Conservation (phyloP, 352 stramenopile species). For the Pythium brassicae region DNA sequence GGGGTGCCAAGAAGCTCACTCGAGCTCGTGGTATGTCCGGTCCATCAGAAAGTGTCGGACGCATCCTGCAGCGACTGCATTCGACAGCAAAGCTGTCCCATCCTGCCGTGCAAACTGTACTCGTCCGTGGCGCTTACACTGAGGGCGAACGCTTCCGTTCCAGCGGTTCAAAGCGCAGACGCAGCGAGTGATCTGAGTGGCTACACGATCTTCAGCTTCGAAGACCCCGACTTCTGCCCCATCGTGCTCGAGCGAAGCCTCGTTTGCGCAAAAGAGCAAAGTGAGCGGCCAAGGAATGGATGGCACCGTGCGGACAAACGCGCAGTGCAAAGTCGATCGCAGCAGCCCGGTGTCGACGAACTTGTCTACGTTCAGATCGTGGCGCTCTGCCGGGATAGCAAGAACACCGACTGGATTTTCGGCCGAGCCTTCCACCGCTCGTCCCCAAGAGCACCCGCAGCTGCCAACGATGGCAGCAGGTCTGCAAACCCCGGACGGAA, state of each 20-base stretch:
- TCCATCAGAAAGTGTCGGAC: constrained; percentile 13
- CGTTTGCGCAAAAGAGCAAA: not conserved
- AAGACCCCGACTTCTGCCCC: constrained; percentile 13
- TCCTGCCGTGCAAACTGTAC: constrained; percentile 18
- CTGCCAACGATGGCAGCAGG: not conserved
- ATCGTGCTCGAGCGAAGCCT: constrained; percentile 3
- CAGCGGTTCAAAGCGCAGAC: not conserved
- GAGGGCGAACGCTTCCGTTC: too few relatives aligned
- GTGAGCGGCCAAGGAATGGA: not conserved
- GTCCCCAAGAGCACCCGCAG: constrained; percentile 9
- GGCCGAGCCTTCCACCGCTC: constrained; percentile 6
- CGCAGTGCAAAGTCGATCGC: not conserved
- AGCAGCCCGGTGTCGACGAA: not conserved
- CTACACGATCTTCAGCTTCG: constrained; percentile 17
- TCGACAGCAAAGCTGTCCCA: constrained; percentile 20
- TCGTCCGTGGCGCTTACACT: constrained; percentile 7
- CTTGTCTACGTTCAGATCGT: constrained; percentile 8
- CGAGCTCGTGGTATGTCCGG: constrained; percentile 10
- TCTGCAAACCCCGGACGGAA: constrained; percentile 4
- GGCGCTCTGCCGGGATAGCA: constrained; percentile 14
- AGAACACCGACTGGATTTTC: constrained; percentile 12
- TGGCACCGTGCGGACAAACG: not conserved
- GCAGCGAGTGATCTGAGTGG: not conserved
- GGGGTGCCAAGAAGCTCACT: constrained; percentile 10
- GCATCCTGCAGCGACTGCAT: constrained; percentile 19